phyloP scores from a whole-genome alignment of 2,329 filamentous ascomycete genomes.

The Graphium sp. region DNA sequence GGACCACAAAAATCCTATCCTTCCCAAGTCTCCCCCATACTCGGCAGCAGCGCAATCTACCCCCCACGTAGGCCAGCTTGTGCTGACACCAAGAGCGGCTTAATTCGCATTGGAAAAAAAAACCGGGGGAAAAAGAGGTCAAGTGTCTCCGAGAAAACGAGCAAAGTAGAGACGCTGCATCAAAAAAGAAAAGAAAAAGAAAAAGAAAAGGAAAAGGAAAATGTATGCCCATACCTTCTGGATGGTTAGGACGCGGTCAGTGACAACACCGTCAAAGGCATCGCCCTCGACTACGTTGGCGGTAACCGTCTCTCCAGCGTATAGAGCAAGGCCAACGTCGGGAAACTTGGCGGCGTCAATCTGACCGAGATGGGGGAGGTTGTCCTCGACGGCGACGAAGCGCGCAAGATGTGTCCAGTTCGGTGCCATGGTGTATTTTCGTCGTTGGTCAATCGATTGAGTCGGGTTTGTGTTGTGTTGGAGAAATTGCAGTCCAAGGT shows the following conservation, averaged over 20 bases:
- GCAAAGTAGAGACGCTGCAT: background rate
- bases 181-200: background rate
- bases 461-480: no score
- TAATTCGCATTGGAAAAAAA: background rate
- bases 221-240: conserved; percentile 8
- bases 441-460: no score
- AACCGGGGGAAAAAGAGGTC: background rate
- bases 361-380: conserved; percentile 20
- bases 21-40: no score
- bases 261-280: conserved; percentile 17
- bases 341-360: conserved; percentile 13
- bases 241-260: conserved; percentile 12
- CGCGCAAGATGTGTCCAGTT: conserved; percentile 21
- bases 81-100: no score
- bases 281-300: conserved; percentile 16
- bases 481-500: no score
- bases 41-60: no score
- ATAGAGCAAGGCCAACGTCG: conserved; percentile 16
- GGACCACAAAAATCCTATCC: no score
- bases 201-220: background rate
- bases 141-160: background rate
- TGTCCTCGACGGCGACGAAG: conserved; percentile 22
- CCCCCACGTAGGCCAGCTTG: no score
- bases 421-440: conserved; percentile 7
- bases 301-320: conserved; percentile 14